Base-by-base conservation (phyloP, 805 yeast species). In the Spathaspora passalidarum region DNA sequence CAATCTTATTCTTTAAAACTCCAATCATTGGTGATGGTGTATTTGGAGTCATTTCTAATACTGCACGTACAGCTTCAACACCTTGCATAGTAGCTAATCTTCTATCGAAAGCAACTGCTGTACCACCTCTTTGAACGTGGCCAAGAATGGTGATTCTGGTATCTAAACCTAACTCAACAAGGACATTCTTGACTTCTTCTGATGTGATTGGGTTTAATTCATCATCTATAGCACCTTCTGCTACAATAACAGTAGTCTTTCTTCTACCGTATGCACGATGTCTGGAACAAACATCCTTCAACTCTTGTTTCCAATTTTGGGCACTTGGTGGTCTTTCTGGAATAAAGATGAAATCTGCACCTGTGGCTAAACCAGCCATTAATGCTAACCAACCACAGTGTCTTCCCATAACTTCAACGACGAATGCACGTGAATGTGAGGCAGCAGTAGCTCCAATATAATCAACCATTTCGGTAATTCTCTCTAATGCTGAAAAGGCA, bases 311-410 rank as follows among this genome's bases (percentile, higher is more conserved):
- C 95, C 95, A 86, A 55, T 77, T 75, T 29, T 69, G 68, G 6
- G 79, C 71, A 38, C 75, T 70, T 7, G 90, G 82, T 5, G 94
- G 92, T 55, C 80, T 78, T 64, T 86, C 95, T 14, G 95, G 95
- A 52, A 86, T 85, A 57, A 86, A 80, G 40, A 86, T 82, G 56
- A 78, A 86, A 63, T 86, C 95, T 2, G 95, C 92, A 52, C 90
- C 81, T 13, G 89, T 81, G 11, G 89, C 79, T 49, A 86, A 74
- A 52, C 94, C 95, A 14, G 92, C 82, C 86, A 85, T 81, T 50
- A 86, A 69, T 1, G 87, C 92, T 51, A 86, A 73, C 95, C 95
- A 86, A 51, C 95, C 95, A 72, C 95, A 86, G 63, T 86, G 90
- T 66, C 95, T 76, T 49, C 95, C 95, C 95, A 86, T 86, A 16